These are phyloP conservation scores for Colletotrichum tropicale DNA, from an alignment of 2,329 filamentous ascomycete genomes.

Conservation along the genomic window DNA sequence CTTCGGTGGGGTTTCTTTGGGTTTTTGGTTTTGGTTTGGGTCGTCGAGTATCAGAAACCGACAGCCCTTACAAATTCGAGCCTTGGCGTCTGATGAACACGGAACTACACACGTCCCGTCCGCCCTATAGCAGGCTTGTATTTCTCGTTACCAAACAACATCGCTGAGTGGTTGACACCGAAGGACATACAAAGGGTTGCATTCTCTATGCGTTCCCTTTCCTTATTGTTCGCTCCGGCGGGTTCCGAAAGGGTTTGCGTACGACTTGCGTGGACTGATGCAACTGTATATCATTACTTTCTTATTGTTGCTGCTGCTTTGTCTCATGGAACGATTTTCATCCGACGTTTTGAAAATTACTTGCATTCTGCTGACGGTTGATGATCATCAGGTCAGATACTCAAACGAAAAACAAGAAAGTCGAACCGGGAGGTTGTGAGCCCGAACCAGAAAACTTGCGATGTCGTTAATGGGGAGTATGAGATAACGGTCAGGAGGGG, in stretches of 20 bases:
- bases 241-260: not conserved
- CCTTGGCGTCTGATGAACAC: slow-evolving; percentile 9
- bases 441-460: not conserved
- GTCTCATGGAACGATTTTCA: not conserved
- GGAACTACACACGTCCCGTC: not conserved
- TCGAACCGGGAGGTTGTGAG: slow-evolving; percentile 9
- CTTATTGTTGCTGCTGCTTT: too few relatives aligned
- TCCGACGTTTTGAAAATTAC: not conserved
- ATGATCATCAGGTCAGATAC: not conserved
- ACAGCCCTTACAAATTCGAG: slow-evolving; percentile 2
- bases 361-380: not conserved
- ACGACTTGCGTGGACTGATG: not conserved
- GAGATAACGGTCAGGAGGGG: not conserved
- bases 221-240: not conserved
- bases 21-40: not conserved
- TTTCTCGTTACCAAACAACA: not conserved
- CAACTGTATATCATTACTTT: not conserved
- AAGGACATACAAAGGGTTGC: not conserved
- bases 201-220: not conserved
- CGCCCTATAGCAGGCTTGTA: not conserved
- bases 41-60: not conserved
- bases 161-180: not conserved
- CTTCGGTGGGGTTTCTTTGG: not conserved
- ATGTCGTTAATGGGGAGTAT: not conserved
- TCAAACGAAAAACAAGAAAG: slow-evolving; percentile 8